Evolutionary conservation across 257 asterid genomes (phyloP).

Genomic region (Datura wrightii): DNA sequence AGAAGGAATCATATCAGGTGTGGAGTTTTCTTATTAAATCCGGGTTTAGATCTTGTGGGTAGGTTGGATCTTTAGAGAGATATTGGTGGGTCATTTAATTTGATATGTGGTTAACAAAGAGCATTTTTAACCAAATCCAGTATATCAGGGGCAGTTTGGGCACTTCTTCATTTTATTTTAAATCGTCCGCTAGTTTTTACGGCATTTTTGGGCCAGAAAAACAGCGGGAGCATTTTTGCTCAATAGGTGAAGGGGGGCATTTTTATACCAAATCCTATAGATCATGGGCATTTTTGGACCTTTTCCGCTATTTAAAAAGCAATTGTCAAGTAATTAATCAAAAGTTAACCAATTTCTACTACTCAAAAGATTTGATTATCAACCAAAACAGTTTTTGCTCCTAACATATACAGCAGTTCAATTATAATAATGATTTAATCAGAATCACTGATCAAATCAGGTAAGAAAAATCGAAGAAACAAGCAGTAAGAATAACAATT

Average conservation of each 20-base stretch:
- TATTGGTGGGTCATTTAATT: background rate
- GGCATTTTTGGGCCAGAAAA: background rate
- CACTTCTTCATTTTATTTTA: background rate
- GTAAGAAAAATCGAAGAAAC: background rate
- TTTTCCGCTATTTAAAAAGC: background rate
- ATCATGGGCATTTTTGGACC: background rate
- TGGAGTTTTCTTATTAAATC: background rate
- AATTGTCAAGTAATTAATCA: constrained; percentile 13
- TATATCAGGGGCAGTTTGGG: background rate
- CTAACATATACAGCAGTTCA: background rate
- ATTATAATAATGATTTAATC: constrained; percentile 3
- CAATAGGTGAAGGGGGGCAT: background rate
- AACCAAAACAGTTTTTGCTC: background rate
- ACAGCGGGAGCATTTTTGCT: background rate
- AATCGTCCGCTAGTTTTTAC: background rate
- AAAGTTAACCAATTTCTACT: background rate
- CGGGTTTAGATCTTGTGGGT: background rate
- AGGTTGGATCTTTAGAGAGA: background rate
- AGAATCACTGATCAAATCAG: constrained; percentile 12
- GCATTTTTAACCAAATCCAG: constrained; percentile 10
- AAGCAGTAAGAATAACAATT: background rate
- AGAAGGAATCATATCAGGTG: background rate
- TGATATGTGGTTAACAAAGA: constrained; percentile 2
- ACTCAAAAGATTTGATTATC: background rate
- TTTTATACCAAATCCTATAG: background rate